phyloP scores from a whole-genome alignment of 2,329 filamentous ascomycete genomes.

The Penicillium sp. region DNA sequence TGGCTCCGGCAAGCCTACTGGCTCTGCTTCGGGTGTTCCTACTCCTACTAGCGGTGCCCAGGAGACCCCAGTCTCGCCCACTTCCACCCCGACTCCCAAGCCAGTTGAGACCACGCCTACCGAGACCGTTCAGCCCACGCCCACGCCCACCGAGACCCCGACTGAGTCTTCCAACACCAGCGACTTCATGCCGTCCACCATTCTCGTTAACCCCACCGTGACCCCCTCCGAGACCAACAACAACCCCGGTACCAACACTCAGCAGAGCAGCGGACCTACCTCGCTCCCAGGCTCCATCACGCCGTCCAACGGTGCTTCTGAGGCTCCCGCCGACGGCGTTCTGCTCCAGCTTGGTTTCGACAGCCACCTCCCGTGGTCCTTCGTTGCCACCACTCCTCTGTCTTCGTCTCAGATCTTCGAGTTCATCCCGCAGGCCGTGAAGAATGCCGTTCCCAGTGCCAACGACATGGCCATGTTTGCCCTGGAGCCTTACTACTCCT shows the following conservation, averaged over 20 bases:
- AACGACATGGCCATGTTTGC: conserved; percentile 71
- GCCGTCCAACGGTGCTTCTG: conserved; percentile 64
- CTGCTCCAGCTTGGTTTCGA: conserved; percentile 85
- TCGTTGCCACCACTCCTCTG: conserved; percentile 72
- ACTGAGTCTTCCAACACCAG: conserved; percentile 27
- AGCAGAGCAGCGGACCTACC: conserved; percentile 55
- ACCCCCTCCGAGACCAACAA: conserved; percentile 33
- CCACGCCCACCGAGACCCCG: conserved; percentile 26
- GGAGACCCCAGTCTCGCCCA: conserved; percentile 10
- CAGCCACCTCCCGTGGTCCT: conserved; percentile 79
- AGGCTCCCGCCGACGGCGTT: conserved; percentile 66
- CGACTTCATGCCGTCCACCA: conserved; percentile 28
- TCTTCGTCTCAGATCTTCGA: conserved; percentile 85
- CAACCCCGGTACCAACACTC: conserved; percentile 35
- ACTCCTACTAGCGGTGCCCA: conserved; percentile 14
- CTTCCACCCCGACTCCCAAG: background rate
- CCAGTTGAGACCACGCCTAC: conserved; percentile 35
- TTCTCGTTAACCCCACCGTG: conserved; percentile 22
- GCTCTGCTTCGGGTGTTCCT: conserved; percentile 9
- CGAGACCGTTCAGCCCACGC: conserved; percentile 46
- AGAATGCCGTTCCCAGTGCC: conserved; percentile 61
- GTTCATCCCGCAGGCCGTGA: conserved; percentile 72
- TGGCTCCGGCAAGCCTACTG: conserved; percentile 8
- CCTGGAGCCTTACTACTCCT: conserved; percentile 78
- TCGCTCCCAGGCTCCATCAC: conserved; percentile 75